Conservation (phyloP, 805 yeast species). For the Saccharomyces mikatae region DNA sequence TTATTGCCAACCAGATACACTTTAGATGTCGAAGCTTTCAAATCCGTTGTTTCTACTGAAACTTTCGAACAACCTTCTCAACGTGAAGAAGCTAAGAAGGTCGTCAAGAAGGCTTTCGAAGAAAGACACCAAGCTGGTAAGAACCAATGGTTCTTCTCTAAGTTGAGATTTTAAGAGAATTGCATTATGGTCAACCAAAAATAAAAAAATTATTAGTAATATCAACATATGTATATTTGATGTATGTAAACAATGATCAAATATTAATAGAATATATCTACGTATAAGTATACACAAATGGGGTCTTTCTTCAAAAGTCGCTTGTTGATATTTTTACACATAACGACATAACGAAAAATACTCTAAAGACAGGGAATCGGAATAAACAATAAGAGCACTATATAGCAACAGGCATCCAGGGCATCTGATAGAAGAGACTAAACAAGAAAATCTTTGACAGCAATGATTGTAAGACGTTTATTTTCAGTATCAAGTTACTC, state of each 20-base stretch:
- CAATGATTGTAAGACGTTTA: conserved; percentile 3
- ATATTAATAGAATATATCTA: conserved; percentile 7
- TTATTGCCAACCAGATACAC: conserved; percentile 99
- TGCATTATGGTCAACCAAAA: conserved; percentile 3
- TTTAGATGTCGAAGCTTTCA: conserved; percentile 92
- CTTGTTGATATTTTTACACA: not conserved
- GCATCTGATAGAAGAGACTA: not conserved
- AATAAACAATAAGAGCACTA: not conserved
- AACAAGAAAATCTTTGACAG: not conserved
- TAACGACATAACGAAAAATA: not conserved
- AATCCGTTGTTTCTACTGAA: conserved; percentile 84
- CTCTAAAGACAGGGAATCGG: not conserved
- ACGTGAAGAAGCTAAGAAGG: conserved; percentile 98
- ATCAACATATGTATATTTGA: not conserved
- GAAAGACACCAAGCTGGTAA: conserved; percentile 99
- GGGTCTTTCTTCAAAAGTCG: not conserved
- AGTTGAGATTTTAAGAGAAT: conserved; percentile 71
- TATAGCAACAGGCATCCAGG: not conserved
- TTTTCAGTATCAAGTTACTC: conserved; percentile 4
- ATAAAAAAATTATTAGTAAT: conserved; percentile 1
- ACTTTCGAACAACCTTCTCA: conserved; percentile 96
- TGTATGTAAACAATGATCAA: conserved; percentile 5
- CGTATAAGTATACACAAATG: not conserved
- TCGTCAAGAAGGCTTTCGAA: conserved; percentile 97
- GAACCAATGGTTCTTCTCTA: conserved; percentile 99